phyloP scores from a whole-genome alignment of 495 filamentous ascomycete species.

The Lichenothelia convexa region DNA sequence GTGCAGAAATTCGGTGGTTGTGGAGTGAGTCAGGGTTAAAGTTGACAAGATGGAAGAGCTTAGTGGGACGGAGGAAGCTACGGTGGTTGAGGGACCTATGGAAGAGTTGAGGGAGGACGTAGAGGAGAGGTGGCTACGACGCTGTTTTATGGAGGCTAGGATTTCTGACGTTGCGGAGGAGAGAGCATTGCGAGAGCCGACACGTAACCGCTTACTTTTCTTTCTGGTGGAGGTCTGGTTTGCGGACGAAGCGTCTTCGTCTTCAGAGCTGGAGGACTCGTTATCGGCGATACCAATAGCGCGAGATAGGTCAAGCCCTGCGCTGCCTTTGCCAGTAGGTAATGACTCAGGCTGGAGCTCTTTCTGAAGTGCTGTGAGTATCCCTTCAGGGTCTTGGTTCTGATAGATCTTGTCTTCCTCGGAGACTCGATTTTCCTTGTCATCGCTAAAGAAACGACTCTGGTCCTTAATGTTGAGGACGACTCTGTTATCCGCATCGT shows the following conservation, averaged over 20 bases:
- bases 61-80: conserved; percentile 33
- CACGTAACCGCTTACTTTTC: conserved; percentile 28
- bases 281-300: conserved; percentile 38
- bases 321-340: too few relatives aligned
- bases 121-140: conserved; percentile 18
- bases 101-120: conserved; percentile 9
- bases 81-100: conserved; percentile 29
- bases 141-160: conserved; percentile 33
- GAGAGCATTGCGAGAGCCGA: conserved; percentile 39
- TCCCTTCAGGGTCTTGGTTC: conserved; percentile 46
- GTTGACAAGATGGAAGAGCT: conserved; percentile 47
- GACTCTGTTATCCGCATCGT: conserved; percentile 52
- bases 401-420: conserved; percentile 40
- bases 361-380: conserved; percentile 41
- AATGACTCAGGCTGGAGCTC: conserved; percentile 33
- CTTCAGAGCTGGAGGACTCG: conserved; percentile 46
- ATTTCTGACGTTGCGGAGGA: conserved; percentile 38
- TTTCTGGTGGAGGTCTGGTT: neutral
- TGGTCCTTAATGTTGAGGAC: conserved; percentile 78
- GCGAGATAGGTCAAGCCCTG: conserved; percentile 36
- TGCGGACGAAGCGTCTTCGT: conserved; percentile 18
- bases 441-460: conserved; percentile 54
- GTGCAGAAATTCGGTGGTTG: conserved; percentile 81
- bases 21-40: conserved; percentile 71
- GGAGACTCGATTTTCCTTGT: conserved; percentile 28